Evolutionary conservation across 768 basidiomycete genomes (phyloP).

Genomic region (Psilocybe subaeruginosa): DNA sequence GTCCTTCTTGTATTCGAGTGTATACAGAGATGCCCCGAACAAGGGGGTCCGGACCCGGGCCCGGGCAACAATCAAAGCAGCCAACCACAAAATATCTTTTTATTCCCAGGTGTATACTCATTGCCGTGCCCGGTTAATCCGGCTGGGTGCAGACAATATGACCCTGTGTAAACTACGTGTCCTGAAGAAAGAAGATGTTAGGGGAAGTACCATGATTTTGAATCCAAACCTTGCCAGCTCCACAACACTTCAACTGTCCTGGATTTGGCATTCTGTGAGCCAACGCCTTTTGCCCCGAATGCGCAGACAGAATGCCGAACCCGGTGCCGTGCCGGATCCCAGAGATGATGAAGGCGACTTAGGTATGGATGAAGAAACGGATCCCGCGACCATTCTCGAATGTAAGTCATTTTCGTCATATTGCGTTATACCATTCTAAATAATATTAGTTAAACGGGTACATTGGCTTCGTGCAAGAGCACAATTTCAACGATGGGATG

Average conservation of each 20-base stretch:
- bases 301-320: not conserved
- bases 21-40: not conserved
- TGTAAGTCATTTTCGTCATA: slow-evolving; percentile 13
- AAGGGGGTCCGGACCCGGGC: slow-evolving; percentile 6
- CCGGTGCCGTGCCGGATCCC: not conserved
- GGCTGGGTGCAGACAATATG: not conserved
- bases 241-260: not conserved
- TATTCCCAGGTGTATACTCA: slow-evolving; percentile 4
- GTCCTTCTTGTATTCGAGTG: slow-evolving; percentile 14
- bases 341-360: not conserved
- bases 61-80: not conserved
- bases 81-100: not conserved
- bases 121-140: not conserved
- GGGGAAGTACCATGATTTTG: slow-evolving; percentile 15
- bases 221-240: slow-evolving; percentile 16
- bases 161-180: not conserved
- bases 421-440: too few species aligned
- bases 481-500: too few species aligned
- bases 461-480: too few species aligned
- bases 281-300: not conserved
- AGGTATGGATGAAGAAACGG: not conserved
- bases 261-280: slow-evolving; percentile 17
- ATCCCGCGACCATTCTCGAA: not conserved
- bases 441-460: too few species aligned
- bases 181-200: slow-evolving; percentile 5